Evolutionary conservation across 768 basidiomycete genomes (phyloP).

Genomic region (Kwoniella dejecticola): DNA sequence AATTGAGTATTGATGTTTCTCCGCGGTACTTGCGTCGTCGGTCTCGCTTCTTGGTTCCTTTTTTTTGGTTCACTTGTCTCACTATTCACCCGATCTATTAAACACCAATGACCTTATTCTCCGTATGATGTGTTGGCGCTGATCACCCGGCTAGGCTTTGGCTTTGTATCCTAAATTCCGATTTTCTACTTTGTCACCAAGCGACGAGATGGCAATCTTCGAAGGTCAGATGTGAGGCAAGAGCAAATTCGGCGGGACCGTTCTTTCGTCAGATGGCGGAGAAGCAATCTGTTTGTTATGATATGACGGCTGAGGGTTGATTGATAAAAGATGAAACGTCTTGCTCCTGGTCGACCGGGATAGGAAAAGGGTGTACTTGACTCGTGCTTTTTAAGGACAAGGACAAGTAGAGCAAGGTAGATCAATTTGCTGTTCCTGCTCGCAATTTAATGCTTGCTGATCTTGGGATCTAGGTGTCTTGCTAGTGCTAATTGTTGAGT

Average conservation of each 20-base stretch:
- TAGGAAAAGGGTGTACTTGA: constrained; percentile 13
- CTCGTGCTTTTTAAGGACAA: constrained; percentile 15
- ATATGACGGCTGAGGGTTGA: neutral
- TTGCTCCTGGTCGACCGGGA: neutral
- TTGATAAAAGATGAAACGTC: constrained; percentile 10
- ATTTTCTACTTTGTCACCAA: neutral
- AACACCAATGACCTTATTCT: constrained; percentile 1
- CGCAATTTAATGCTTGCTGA: neutral
- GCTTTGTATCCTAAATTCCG: neutral
- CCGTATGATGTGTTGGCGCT: neutral
- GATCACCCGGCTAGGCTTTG: too few relatives aligned
- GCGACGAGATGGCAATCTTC: too few relatives aligned
- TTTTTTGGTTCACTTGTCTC: neutral
- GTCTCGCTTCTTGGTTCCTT: neutral
- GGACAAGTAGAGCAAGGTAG: too few relatives aligned
- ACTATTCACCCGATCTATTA: constrained; percentile 8
- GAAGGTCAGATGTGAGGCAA: too few relatives aligned
- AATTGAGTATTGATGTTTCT: constrained; percentile 1
- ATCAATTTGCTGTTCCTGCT: neutral
- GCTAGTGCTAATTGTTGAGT: neutral
- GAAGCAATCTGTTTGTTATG: too few relatives aligned
- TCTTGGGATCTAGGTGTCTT: neutral
- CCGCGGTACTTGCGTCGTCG: constrained; percentile 5
- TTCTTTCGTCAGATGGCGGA: too few relatives aligned
- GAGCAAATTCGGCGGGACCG: too few relatives aligned